Conservation (phyloP, 2,329 filamentous ascomycete genomes). For the Fusarium circinatum region DNA sequence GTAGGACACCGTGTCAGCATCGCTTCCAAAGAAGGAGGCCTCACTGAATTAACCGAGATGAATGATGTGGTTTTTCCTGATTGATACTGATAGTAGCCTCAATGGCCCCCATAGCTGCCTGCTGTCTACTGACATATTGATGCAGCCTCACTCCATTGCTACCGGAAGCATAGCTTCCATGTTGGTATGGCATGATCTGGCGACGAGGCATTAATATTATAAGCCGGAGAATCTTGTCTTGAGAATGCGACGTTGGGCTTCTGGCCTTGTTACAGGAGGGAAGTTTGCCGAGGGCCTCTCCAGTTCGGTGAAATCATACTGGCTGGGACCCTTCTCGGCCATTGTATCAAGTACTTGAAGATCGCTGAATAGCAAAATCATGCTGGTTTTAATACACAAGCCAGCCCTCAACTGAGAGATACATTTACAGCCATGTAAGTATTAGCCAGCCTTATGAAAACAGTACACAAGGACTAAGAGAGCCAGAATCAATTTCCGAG, state of each 20-base stretch:
- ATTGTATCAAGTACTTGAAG: no score
- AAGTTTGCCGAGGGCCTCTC: neutral
- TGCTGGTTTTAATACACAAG: fast-evolving
- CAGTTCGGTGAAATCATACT: no score
- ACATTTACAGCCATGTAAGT: fast-evolving
- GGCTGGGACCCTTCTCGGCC: no score
- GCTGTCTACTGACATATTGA: fast-evolving
- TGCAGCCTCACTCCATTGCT: neutral
- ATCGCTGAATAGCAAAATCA: neutral
- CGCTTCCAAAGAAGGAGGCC: neutral
- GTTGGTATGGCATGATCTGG: neutral
- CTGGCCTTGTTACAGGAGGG: fast-evolving
- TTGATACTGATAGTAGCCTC: neutral
- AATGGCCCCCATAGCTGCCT: neutral
- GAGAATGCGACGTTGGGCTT: fast-evolving
- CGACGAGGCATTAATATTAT: no score
- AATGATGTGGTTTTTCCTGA: fast-evolving
- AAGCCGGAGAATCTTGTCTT: fast-evolving
- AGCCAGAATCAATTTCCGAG: neutral
- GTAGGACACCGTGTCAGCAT: neutral
- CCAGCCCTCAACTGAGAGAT: fast-evolving
- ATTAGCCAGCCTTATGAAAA: no score
- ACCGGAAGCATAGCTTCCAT: neutral
- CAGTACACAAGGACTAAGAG: fast-evolving
- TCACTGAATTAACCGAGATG: neutral